These are phyloP conservation scores for Termitomyces titanicus DNA, from an alignment of 768 basidiomycete species.

Conservation along the genomic window DNA sequence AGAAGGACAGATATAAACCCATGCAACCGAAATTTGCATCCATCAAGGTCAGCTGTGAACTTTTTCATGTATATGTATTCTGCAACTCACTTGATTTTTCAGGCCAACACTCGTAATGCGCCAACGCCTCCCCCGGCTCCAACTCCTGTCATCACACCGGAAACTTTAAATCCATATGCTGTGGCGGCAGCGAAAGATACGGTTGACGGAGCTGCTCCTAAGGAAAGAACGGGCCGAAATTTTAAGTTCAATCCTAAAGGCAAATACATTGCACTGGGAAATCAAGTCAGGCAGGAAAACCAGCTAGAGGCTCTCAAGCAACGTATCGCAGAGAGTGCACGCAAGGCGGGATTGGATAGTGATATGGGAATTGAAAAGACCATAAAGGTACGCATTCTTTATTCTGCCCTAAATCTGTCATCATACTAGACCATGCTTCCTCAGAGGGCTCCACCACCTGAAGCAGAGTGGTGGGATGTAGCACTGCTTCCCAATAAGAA, in stretches of 20 bases:
- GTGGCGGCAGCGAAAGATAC: slow-evolving; percentile 52
- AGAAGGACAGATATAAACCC: slow-evolving; percentile 92
- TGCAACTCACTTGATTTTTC: not conserved
- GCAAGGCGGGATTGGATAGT: slow-evolving; percentile 91
- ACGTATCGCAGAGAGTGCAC: slow-evolving; percentile 87
- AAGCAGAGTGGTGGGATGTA: slow-evolving; percentile 97
- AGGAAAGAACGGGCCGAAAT: slow-evolving; percentile 62
- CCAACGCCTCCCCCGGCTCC: slow-evolving; percentile 57
- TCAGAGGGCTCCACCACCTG: slow-evolving; percentile 83
- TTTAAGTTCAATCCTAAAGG: slow-evolving; percentile 93
- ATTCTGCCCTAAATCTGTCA: not conserved
- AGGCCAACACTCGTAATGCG: slow-evolving; percentile 77
- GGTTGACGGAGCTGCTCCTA: slow-evolving; percentile 70
- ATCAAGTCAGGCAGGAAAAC: slow-evolving; percentile 66
- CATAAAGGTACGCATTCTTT: slow-evolving; percentile 60
- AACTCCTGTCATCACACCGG: slow-evolving; percentile 34
- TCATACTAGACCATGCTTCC: not conserved
- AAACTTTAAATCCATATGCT: slow-evolving; percentile 76
- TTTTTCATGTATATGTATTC: not conserved
- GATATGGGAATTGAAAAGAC: slow-evolving; percentile 91
- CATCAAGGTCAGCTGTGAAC: slow-evolving; percentile 59
- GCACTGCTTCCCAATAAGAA: slow-evolving; percentile 74
- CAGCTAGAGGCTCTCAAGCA: slow-evolving; percentile 91
- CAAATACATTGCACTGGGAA: slow-evolving; percentile 76
- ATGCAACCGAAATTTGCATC: slow-evolving; percentile 99